A percentile compares a stretch with the other conserved stretches of the same genome.
Conservation (phyloP, 164 flowering plant species). For the Annona squamosa region DNA sequence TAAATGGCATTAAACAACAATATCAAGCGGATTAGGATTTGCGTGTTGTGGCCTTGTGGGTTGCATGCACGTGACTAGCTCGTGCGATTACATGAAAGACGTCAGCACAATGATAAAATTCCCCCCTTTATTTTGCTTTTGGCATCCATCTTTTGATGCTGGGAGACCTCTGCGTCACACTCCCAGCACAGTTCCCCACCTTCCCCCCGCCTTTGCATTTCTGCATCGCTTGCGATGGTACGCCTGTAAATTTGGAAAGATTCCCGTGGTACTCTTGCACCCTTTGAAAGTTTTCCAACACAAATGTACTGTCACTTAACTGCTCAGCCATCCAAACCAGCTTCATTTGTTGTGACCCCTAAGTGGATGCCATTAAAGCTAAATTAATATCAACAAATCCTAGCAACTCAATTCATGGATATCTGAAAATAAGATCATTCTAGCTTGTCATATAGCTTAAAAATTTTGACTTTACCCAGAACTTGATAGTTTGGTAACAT, state of each 20-base stretch:
- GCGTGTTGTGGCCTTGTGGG: constrained; percentile 1
- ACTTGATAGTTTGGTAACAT: too few relatives aligned
- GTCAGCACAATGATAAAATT: constrained; percentile 29
- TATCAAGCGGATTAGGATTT: neutral
- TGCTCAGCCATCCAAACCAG: neutral
- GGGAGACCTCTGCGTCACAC: constrained; percentile 5
- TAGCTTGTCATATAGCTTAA: too few relatives aligned
- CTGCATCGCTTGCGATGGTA: neutral
- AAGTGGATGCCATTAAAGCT: neutral
- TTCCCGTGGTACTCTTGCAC: neutral
- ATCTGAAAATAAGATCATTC: neutral
- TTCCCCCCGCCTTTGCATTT: neutral
- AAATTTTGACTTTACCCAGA: too few relatives aligned
- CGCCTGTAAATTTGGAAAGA: neutral
- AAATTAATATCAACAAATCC: neutral
- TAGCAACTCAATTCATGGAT: neutral
- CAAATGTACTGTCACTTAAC: neutral
- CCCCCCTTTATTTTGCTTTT: constrained; percentile 26
- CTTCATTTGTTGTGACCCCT: neutral
- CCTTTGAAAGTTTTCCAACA: neutral
- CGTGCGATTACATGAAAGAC: constrained; percentile 7
- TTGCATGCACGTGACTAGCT: constrained; percentile 36
- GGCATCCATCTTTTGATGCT: constrained; percentile 22
- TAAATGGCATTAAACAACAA: neutral
- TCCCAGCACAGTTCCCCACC: constrained; percentile 2